A percentile compares a stretch with the other conserved stretches of the same genome.
phyloP scores from a whole-genome alignment of 2,329 filamentous ascomycete genomes.

The Ilyonectria mors-panacis region DNA sequence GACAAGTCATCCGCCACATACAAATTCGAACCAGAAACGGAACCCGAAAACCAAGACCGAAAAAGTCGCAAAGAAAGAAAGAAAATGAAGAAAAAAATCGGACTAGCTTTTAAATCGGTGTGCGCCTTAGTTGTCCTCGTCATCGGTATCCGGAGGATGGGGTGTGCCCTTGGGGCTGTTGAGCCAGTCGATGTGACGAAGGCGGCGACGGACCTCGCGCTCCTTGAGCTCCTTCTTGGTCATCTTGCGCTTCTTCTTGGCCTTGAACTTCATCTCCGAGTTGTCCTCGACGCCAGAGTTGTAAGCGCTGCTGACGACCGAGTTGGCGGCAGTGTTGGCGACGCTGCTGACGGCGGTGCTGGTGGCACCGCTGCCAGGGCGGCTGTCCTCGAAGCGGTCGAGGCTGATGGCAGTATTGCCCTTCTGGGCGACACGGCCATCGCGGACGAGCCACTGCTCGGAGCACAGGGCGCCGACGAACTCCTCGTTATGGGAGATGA shows the following conservation, averaged over 20 bases:
- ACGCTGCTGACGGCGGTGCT: conserved; percentile 71
- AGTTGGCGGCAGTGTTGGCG: conserved; percentile 70
- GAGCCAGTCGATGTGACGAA: conserved; percentile 89
- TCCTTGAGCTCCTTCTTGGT: conserved; percentile 98
- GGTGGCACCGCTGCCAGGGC: conserved; percentile 71
- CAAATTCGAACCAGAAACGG: conserved; percentile 19
- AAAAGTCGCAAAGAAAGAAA: conserved; percentile 11
- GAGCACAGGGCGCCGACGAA: conserved; percentile 96
- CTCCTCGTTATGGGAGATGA: conserved; percentile 99
- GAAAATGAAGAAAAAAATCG: conserved; percentile 15
- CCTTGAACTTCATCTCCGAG: conserved; percentile 86
- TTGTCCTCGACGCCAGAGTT: conserved; percentile 90
- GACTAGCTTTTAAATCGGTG: conserved; percentile 9
- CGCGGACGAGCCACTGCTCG: conserved; percentile 95
- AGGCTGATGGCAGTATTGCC: conserved; percentile 80
- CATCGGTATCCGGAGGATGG: conserved; percentile 82
- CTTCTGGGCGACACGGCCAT: conserved; percentile 89
- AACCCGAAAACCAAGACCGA: conserved; percentile 11
- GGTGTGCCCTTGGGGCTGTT: conserved; percentile 89
- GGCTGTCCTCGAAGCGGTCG: conserved; percentile 89
- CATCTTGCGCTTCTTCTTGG: conserved; percentile 98
- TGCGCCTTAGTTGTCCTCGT: conserved; percentile 69
- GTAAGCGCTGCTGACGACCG: conserved; percentile 70
- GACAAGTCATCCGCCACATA: conserved; percentile 4
- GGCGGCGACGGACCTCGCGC: conserved; percentile 85